Evolutionary conservation across 495 filamentous ascomycete genomes (phyloP).

Genomic region (Aspergillus nidulans): DNA sequence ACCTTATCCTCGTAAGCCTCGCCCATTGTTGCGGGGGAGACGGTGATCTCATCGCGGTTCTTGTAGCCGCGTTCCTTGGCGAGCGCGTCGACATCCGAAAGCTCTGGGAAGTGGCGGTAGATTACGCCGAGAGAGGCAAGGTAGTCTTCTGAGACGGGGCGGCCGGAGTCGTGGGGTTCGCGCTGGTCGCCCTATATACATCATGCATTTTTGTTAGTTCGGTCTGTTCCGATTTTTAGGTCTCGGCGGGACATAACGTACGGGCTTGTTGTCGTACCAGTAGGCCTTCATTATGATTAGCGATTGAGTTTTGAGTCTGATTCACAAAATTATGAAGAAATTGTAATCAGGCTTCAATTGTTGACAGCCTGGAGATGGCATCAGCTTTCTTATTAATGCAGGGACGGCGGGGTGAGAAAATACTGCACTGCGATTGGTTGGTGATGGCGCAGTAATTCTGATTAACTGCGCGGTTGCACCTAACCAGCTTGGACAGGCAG

Average conservation of each 20-base stretch:
- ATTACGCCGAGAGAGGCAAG: conserved; percentile 73
- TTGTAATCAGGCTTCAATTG: not conserved
- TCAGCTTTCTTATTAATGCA: conserved; percentile 8
- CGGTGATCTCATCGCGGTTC: conserved; percentile 88
- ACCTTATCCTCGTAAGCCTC: conserved; percentile 79
- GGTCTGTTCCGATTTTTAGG: not conserved
- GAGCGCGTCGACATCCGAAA: conserved; percentile 64
- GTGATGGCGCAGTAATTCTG: conserved; percentile 21
- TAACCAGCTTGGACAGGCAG: not conserved
- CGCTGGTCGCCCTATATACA: conserved; percentile 79
- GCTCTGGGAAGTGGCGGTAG: conserved; percentile 62
- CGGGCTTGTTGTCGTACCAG: conserved; percentile 73
- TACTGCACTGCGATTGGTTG: conserved; percentile 36
- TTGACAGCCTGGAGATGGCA: conserved; percentile 1
- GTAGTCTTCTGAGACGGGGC: conserved; percentile 51
- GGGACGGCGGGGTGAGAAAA: conserved; percentile 50
- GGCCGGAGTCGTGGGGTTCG: conserved; percentile 79
- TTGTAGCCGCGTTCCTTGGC: conserved; percentile 77
- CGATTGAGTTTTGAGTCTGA: not conserved
- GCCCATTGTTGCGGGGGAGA: conserved; percentile 87
- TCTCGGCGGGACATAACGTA: conserved; percentile 39
- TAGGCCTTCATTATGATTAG: conserved; percentile 71
- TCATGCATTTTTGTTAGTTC: conserved; percentile 3
- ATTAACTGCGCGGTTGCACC: not conserved
- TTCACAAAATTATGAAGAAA: not conserved